These are phyloP conservation scores for Capronia americana DNA, from an alignment of 2,329 filamentous ascomycete genomes.

Conservation along the genomic window DNA sequence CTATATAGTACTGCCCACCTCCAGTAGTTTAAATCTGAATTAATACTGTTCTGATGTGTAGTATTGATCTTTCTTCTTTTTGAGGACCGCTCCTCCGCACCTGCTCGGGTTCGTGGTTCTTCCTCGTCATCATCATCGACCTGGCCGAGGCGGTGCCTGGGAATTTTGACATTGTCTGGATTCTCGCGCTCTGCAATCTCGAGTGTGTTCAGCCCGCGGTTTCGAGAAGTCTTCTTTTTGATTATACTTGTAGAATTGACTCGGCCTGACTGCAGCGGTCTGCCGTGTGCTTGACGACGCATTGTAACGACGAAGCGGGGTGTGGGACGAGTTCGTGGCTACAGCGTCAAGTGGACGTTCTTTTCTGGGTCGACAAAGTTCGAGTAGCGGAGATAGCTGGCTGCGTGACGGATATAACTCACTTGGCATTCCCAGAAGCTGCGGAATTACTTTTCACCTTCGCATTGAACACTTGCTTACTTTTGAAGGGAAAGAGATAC, in stretches of 20 bases:
- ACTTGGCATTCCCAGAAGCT: no score
- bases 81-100: conserved; percentile 45
- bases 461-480: no score
- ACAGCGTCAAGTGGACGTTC: no score
- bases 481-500: no score
- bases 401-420: no score
- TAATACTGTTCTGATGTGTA: conserved; percentile 44
- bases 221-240: conserved; percentile 46
- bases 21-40: no score
- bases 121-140: conserved; percentile 60
- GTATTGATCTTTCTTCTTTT: conserved; percentile 45
- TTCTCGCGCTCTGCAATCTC: conserved; percentile 67
- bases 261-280: conserved; percentile 41
- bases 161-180: conserved; percentile 60
- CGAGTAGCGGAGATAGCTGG: no score
- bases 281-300: conserved; percentile 40
- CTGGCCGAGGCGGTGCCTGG: conserved; percentile 65
- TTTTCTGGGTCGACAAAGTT: no score
- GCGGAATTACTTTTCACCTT: no score
- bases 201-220: conserved; percentile 65
- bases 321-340: no score
- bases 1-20: no score
- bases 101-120: conserved; percentile 48
- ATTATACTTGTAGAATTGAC: conserved; percentile 41
- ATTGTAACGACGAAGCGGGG: no score